Evolutionary conservation across 1,284 basidiomycete species (phyloP).

Genomic region (Kwoniella shivajii): DNA sequence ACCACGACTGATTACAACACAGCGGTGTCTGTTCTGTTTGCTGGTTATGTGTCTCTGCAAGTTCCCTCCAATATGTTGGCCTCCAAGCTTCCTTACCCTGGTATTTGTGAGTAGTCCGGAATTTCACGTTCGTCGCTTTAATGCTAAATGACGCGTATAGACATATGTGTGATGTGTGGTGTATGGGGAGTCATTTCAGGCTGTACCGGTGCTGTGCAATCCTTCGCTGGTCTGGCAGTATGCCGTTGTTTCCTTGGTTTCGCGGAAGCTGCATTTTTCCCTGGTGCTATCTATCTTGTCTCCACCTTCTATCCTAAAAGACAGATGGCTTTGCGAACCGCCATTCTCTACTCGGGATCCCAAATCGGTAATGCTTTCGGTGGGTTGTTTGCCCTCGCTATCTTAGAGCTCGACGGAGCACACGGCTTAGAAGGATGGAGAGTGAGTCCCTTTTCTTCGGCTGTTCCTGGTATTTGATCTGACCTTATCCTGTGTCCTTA

Average conservation of each 20-base stretch:
- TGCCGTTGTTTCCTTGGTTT: constrained; percentile 41
- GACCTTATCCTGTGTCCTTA: background rate
- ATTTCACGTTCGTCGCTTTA: background rate
- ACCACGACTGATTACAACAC: constrained; percentile 48
- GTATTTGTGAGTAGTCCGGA: constrained; percentile 26
- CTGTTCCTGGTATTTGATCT: background rate
- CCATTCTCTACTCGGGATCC: constrained; percentile 45
- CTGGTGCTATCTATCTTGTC: constrained; percentile 42
- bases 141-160: constrained; percentile 1
- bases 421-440: constrained; percentile 45
- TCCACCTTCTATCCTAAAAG: constrained; percentile 40
- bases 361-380: constrained; percentile 53
- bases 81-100: constrained; percentile 37
- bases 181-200: constrained; percentile 46
- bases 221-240: constrained; percentile 38
- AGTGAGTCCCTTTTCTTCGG: background rate
- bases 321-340: constrained; percentile 41
- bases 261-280: constrained; percentile 39
- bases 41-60: constrained; percentile 42
- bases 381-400: constrained; percentile 45
- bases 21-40: constrained; percentile 53
- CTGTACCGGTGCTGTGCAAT: constrained; percentile 38
- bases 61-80: constrained; percentile 48
- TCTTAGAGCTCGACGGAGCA: constrained; percentile 29
- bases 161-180: constrained; percentile 37